Conservation (phyloP, 2,329 filamentous ascomycete genomes). For the Microascus cirrosus region DNA sequence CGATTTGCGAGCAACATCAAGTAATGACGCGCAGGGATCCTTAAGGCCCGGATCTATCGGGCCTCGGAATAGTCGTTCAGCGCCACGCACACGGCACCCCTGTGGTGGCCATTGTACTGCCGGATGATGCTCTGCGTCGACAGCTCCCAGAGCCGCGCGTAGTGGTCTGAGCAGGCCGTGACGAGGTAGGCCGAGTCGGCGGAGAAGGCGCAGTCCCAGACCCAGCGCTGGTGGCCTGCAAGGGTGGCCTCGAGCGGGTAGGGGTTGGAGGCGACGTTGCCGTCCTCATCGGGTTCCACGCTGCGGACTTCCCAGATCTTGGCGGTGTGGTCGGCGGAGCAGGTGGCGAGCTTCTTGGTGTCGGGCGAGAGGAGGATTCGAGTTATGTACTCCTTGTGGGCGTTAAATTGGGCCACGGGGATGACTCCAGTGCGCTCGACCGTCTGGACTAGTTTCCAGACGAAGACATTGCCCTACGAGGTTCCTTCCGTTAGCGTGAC, state of each 20-base stretch:
- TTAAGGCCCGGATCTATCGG: neutral
- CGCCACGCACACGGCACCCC: conserved; percentile 84
- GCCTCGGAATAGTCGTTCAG: conserved; percentile 73
- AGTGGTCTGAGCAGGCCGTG: conserved; percentile 88
- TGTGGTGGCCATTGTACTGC: conserved; percentile 90
- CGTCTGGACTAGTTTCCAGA: conserved; percentile 85
- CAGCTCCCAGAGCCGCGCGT: conserved; percentile 84
- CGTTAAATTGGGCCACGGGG: conserved; percentile 79
- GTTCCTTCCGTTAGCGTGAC: neutral
- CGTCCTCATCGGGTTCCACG: conserved; percentile 33
- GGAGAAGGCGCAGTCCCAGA: conserved; percentile 94
- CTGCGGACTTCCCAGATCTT: conserved; percentile 91
- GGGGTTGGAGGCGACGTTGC: conserved; percentile 36
- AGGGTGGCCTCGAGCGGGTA: conserved; percentile 81
- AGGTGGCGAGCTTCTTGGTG: conserved; percentile 88
- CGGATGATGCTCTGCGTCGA: conserved; percentile 78
- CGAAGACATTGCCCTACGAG: conserved; percentile 80
- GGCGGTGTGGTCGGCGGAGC: conserved; percentile 84
- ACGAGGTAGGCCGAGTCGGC: conserved; percentile 89
- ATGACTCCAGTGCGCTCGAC: conserved; percentile 74
- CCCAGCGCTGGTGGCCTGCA: conserved; percentile 86
- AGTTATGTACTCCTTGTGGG: conserved; percentile 87
- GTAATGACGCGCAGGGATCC: no score
- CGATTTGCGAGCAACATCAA: no score
- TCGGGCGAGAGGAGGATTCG: conserved; percentile 85